A percentile compares a stretch with the other conserved stretches of the same genome.
phyloP scores from a whole-genome alignment of 1,284 basidiomycete genomes.

The Fomitiporia mediterranea region DNA sequence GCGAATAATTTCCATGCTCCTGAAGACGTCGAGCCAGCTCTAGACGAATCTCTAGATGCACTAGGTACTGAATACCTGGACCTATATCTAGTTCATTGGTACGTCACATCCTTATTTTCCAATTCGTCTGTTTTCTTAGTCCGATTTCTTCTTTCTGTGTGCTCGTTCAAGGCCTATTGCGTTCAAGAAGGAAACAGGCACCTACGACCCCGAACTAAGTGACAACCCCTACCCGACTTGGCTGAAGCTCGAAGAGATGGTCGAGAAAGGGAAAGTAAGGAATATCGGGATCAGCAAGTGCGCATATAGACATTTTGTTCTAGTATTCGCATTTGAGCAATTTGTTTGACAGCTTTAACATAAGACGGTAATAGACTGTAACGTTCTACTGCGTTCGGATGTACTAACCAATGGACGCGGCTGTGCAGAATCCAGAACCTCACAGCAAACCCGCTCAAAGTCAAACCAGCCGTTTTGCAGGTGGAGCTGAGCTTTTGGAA shows the following conservation, averaged over 20 bases:
- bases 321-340: not conserved
- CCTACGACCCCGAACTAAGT: constrained; percentile 59
- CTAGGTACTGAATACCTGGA: constrained; percentile 79
- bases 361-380: constrained; percentile 33
- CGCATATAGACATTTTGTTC: constrained; percentile 22
- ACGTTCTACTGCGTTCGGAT: constrained; percentile 1
- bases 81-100: constrained; percentile 82
- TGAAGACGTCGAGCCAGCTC: constrained; percentile 58
- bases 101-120: constrained; percentile 25
- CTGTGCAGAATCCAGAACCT: constrained; percentile 50
- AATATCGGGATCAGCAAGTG: constrained; percentile 84
- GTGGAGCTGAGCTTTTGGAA: constrained; percentile 82
- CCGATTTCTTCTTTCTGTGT: not conserved
- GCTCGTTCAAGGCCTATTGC: constrained; percentile 73
- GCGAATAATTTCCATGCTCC: constrained; percentile 53
- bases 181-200: constrained; percentile 44
- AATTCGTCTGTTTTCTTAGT: too few relatives aligned
- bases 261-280: constrained; percentile 71
- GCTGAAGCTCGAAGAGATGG: constrained; percentile 77
- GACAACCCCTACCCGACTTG: constrained; percentile 78
- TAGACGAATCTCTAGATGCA: constrained; percentile 63
- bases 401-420: not conserved
- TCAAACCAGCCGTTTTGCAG: constrained; percentile 76
- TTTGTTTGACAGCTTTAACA: constrained; percentile 46
- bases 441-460: constrained; percentile 65